Conservation (phyloP, 495 filamentous ascomycete genomes). For the Usnea hakonensis region DNA sequence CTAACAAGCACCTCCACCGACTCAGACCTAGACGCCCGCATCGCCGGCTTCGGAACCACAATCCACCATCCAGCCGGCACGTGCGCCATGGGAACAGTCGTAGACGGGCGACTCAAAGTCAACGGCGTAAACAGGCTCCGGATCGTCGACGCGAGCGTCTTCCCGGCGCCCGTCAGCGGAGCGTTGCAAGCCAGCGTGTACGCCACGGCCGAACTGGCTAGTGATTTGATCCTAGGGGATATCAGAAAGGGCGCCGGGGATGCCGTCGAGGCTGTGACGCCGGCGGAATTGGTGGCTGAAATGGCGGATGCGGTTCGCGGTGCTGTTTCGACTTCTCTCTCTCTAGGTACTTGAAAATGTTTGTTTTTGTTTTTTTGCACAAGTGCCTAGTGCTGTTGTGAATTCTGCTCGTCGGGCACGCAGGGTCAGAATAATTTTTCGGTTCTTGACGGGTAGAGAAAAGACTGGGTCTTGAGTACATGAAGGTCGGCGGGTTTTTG, state of each 20-base stretch:
- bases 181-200: slow-evolving; percentile 32
- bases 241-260: not conserved
- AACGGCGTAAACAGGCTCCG: slow-evolving; percentile 33
- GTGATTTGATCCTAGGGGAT: slow-evolving; percentile 20
- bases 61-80: slow-evolving; percentile 31
- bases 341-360: not conserved
- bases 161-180: slow-evolving; percentile 30
- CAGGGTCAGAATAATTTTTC: not conserved
- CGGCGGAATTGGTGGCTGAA: not conserved
- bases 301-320: not conserved
- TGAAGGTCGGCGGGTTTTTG: not conserved
- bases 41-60: not conserved
- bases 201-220: slow-evolving; percentile 34
- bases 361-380: no score
- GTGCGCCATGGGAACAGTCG: slow-evolving; percentile 36
- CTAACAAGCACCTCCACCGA: slow-evolving; percentile 1
- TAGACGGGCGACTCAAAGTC: slow-evolving; percentile 34
- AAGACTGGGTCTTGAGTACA: not conserved
- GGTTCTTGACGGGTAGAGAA: no score
- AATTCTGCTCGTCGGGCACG: not conserved
- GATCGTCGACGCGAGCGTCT: slow-evolving; percentile 36
- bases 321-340: not conserved
- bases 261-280: not conserved
- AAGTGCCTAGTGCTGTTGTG: no score
- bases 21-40: slow-evolving; percentile 8